Evolutionary conservation across 2,329 filamentous ascomycete genomes (phyloP), one percentile per base, ranked within the genome.

Genomic region (Xylaria multiplex): DNA sequence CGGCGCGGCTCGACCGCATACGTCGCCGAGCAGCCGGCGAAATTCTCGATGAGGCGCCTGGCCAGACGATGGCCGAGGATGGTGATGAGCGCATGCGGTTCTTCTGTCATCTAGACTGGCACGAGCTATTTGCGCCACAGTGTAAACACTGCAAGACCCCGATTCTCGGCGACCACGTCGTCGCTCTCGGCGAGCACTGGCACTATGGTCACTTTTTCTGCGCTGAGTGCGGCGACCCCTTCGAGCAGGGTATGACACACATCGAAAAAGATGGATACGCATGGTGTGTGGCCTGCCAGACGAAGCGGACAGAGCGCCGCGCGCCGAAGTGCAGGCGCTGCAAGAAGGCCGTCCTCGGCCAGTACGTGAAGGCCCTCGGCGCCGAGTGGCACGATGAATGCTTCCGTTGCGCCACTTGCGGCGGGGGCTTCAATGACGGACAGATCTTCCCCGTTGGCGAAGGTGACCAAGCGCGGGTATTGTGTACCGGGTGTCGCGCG

Each of bases 131-230:
- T 79, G 93, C 92, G 37, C 96, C 96, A 4, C 89, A 93, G 48
- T 99, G 96, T 85, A 96, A 96, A 81, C 93, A 92, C 78, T 99
- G 96, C 86, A 93, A 91, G 78, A 99, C 96, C 7, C 95, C 96
- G 3, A 99, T 99, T 74, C 90, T 98, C 72, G 94, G 94, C 48
- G 94, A 98, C 79, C 93, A 98, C 71, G 90, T 97, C 37, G 90
- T 97, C 14, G 96, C 96, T 1, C 93, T 97, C 63, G 96, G 96
- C 1, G 88, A 90, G n/a, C 93, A 97, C 80, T 99, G 93, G 92
- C 96, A 99, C 78, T 92, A 92, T 59, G 96, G 96, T 0, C 96
- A 99, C 81, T 99, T 99, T 82, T 99, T 99, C 86, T 99, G 96
- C 77, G 96, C 96, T 48, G 93, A 99, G 83, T 99, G 96, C 77